These are phyloP conservation scores for Botrytis fabae DNA, from an alignment of 2,329 filamentous ascomycete species.

Conservation along the genomic window DNA sequence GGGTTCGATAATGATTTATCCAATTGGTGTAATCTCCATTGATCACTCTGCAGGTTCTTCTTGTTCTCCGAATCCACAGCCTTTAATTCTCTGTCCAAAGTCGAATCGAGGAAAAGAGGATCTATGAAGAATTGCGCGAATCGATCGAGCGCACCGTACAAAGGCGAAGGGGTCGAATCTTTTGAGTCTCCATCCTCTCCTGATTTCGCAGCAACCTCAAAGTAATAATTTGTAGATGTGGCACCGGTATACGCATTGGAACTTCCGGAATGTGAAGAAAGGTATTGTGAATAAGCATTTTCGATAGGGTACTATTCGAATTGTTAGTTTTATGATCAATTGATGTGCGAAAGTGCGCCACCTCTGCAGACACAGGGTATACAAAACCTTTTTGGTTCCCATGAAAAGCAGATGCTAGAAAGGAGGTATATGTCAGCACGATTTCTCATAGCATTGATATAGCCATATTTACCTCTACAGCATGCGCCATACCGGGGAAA, in stretches of 20 bases:
- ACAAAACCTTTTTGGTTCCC: conserved; percentile 84
- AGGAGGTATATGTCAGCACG: conserved; percentile 51
- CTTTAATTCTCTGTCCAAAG: conserved; percentile 67
- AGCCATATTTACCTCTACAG: conserved; percentile 61
- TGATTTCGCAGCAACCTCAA: conserved; percentile 84
- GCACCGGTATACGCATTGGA: conserved; percentile 94
- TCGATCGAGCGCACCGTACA: conserved; percentile 71
- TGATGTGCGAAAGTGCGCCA: conserved; percentile 12
- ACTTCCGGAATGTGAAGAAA: conserved; percentile 83
- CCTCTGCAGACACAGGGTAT: conserved; percentile 4
- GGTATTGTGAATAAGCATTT: conserved; percentile 93
- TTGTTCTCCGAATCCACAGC: conserved; percentile 79
- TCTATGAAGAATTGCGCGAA: conserved; percentile 76
- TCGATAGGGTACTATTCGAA: conserved; percentile 74
- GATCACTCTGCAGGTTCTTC: conserved; percentile 74
- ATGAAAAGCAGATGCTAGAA: conserved; percentile 71
- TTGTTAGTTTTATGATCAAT: conserved; percentile 27
- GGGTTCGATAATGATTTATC: conserved; percentile 70
- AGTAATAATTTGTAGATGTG: conserved; percentile 97
- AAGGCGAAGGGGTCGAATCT: conserved; percentile 59
- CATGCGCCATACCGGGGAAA: conserved; percentile 94
- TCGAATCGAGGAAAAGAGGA: conserved; percentile 69
- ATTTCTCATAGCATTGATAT: not conserved
- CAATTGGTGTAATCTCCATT: conserved; percentile 70
- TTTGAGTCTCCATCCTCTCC: conserved; percentile 63